These are phyloP conservation scores for Xylariaceae sp. DNA, from an alignment of 2,329 filamentous ascomycete species.

Conservation along the genomic window DNA sequence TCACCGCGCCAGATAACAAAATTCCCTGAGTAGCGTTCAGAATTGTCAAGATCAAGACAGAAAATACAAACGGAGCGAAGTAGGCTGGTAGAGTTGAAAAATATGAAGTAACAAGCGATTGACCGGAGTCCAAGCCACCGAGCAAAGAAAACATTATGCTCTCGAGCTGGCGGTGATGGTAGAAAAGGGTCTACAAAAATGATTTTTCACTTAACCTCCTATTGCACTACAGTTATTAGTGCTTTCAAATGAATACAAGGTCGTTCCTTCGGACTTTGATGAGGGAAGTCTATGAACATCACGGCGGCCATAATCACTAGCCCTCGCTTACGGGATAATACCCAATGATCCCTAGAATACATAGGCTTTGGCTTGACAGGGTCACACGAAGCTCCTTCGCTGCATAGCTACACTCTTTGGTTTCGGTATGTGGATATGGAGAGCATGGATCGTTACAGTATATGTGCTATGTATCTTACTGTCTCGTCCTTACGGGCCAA, in stretches of 20 bases:
- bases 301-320: too few relatives aligned
- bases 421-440: too few relatives aligned
- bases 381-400: too few relatives aligned
- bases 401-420: too few relatives aligned
- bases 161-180: neutral
- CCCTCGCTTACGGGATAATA: too few relatives aligned
- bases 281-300: neutral
- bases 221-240: neutral
- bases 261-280: neutral
- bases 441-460: too few relatives aligned
- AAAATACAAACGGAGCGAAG: neutral
- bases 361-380: too few relatives aligned
- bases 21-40: neutral
- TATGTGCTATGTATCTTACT: too few relatives aligned
- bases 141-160: conserved; percentile 14
- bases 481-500: too few relatives aligned
- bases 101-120: neutral
- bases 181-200: neutral
- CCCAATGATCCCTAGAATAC: too few relatives aligned
- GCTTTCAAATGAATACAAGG: neutral
- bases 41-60: neutral
- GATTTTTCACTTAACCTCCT: neutral
- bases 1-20: neutral
- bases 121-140: neutral
- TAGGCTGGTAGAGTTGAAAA: conserved; percentile 2